These are phyloP conservation scores for Aspergillus floridensis DNA, from an alignment of 2,329 filamentous ascomycete genomes.

Conservation along the genomic window DNA sequence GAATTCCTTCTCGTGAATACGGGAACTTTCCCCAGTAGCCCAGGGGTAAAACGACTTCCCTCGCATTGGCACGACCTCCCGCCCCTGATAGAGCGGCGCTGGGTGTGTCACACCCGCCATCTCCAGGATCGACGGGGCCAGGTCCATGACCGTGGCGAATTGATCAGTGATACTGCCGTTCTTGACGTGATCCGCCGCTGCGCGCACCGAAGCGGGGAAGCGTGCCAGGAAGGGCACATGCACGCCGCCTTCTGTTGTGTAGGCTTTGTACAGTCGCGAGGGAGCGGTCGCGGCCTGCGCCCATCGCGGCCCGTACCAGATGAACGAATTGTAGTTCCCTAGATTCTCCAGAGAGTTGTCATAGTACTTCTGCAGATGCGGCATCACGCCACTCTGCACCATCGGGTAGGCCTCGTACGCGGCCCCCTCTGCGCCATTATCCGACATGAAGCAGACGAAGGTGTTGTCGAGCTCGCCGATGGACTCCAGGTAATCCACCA, in stretches of 20 bases:
- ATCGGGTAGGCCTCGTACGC: conserved; percentile 59
- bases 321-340: conserved; percentile 56
- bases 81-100: conserved; percentile 51
- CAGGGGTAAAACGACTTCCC: conserved; percentile 49
- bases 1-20: conserved; percentile 52
- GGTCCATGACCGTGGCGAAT: conserved; percentile 55
- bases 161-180: conserved; percentile 46
- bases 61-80: conserved; percentile 52
- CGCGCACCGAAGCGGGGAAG: conserved; percentile 32
- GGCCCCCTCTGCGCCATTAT: conserved; percentile 62
- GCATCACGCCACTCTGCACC: conserved; percentile 53
- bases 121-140: conserved; percentile 47
- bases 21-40: conserved; percentile 32
- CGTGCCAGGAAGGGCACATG: conserved; percentile 54
- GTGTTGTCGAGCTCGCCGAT: conserved; percentile 63
- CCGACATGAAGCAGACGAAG: conserved; percentile 62
- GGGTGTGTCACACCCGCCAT: conserved; percentile 50
- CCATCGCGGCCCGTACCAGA: conserved; percentile 62
- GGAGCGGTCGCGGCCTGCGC: conserved; percentile 55
- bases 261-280: conserved; percentile 49
- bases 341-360: conserved; percentile 43
- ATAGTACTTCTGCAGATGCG: conserved; percentile 57
- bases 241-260: conserved; percentile 52
- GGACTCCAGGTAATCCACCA: conserved; percentile 55
- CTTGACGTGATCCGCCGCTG: conserved; percentile 22